phyloP scores from a whole-genome alignment of 331 rosid species.

The Telfairia occidentalis region DNA sequence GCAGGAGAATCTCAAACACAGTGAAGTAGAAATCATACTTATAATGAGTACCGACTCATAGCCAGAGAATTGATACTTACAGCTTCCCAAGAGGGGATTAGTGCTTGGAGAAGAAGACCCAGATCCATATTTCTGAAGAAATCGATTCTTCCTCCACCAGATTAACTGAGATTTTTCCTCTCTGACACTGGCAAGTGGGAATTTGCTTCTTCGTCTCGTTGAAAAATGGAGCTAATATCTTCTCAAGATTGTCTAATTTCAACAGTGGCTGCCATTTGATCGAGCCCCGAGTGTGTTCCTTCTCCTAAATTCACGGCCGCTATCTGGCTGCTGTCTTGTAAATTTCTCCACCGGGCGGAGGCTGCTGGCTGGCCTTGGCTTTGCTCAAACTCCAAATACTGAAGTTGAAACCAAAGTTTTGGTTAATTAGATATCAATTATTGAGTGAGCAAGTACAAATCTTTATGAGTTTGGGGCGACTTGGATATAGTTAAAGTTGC shows the following conservation, averaged over 20 bases:
- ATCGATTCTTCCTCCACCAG: too few species aligned
- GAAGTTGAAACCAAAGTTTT: too few species aligned
- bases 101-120: conserved; percentile 24
- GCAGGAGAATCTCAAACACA: neutral
- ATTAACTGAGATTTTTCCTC: too few species aligned
- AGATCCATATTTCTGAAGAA: conserved; percentile 27
- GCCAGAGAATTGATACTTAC: conserved; percentile 23
- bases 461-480: too few species aligned
- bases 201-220: neutral
- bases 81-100: conserved; percentile 32
- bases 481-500: too few species aligned
- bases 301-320: neutral
- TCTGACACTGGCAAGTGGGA: too few species aligned
- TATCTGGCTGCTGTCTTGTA: neutral
- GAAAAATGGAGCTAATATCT: neutral
- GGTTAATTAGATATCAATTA: too few species aligned
- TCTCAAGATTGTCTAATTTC: neutral
- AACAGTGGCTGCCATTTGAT: neutral
- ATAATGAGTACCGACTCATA: neutral
- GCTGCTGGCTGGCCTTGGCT: neutral
- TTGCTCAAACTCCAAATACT: neutral
- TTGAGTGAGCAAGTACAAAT: too few species aligned
- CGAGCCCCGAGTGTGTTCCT: neutral
- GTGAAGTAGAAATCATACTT: neutral
- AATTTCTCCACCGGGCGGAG: neutral